Conservation (phyloP, 2,329 filamentous ascomycete species). For the Cladosporium austrohemisphaericum region DNA sequence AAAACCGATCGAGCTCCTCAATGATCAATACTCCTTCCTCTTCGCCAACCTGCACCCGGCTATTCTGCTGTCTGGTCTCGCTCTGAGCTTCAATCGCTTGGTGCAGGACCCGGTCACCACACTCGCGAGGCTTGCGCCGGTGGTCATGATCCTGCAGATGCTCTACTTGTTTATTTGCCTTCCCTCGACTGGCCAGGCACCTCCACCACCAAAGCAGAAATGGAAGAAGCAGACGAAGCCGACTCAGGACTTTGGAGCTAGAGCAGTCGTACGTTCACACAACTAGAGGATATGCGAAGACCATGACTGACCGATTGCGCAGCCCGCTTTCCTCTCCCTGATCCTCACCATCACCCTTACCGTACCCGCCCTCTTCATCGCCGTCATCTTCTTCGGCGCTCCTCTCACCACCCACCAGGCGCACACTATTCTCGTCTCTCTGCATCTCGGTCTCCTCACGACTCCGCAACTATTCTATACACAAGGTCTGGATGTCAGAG, state of each 20-base stretch:
- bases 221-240: slow-evolving; percentile 52
- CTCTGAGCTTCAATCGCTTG: slow-evolving; percentile 60
- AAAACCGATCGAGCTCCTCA: slow-evolving; percentile 31
- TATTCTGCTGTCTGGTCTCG: slow-evolving; percentile 62
- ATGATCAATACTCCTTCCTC: slow-evolving; percentile 26
- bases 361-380: slow-evolving; percentile 54
- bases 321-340: slow-evolving; percentile 71
- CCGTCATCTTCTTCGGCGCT: slow-evolving; percentile 84
- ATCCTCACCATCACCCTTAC: slow-evolving; percentile 54
- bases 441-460: slow-evolving; percentile 75
- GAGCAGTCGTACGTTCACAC: slow-evolving; percentile 40
- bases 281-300: not conserved
- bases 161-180: slow-evolving; percentile 57
- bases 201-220: slow-evolving; percentile 43
- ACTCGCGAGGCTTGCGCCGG: slow-evolving; percentile 58
- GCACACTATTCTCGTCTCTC: slow-evolving; percentile 75
- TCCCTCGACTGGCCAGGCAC: slow-evolving; percentile 47
- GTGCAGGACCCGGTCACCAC: slow-evolving; percentile 66
- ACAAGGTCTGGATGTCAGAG: slow-evolving; percentile 68
- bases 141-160: slow-evolving; percentile 62
- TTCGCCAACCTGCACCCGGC: slow-evolving; percentile 66
- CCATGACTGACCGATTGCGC: slow-evolving; percentile 11
- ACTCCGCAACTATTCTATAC: slow-evolving; percentile 80
- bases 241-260: slow-evolving; percentile 40
- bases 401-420: slow-evolving; percentile 75